These are phyloP conservation scores for Neurospora sp. DNA, from an alignment of 495 filamentous ascomycete species.

Conservation along the genomic window DNA sequence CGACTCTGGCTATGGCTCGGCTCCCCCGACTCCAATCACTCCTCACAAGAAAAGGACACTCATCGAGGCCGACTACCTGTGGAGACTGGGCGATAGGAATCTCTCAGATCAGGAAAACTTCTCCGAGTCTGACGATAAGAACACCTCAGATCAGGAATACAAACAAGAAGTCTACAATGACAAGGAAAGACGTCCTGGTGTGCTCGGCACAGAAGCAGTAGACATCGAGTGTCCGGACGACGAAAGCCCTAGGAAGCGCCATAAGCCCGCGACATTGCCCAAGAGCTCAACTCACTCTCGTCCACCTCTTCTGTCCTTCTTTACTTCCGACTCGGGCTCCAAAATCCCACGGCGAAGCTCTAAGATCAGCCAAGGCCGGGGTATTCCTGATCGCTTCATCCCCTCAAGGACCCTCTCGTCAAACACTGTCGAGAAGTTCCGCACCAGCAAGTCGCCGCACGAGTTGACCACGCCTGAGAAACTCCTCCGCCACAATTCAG, in stretches of 20 bases:
- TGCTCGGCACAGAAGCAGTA: not conserved
- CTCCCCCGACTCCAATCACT: constrained; percentile 1
- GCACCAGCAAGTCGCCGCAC: constrained; percentile 50
- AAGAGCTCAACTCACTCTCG: constrained; percentile 6
- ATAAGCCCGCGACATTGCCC: constrained; percentile 14
- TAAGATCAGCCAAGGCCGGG: constrained; percentile 8
- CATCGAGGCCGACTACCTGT: not conserved
- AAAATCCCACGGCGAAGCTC: constrained; percentile 8
- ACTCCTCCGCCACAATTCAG: constrained; percentile 46
- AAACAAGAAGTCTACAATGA: constrained; percentile 6
- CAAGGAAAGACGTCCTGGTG: not conserved
- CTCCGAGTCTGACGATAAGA: constrained; percentile 12
- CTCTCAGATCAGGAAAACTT: constrained; percentile 17
- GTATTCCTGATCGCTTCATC: constrained; percentile 61
- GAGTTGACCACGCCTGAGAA: constrained; percentile 53
- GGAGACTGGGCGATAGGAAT: constrained; percentile 15
- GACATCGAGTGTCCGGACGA: not conserved
- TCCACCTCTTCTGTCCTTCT: constrained; percentile 10
- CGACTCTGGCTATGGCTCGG: constrained; percentile 22
- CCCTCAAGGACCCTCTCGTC: constrained; percentile 37
- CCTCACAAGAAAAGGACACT: not conserved
- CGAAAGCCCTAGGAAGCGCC: not conserved
- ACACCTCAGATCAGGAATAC: constrained; percentile 18
- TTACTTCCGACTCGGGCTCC: constrained; percentile 4
- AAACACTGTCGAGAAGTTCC: constrained; percentile 46